phyloP scores from a whole-genome alignment of 768 basidiomycete species.

The Naganishia kalamii region DNA sequence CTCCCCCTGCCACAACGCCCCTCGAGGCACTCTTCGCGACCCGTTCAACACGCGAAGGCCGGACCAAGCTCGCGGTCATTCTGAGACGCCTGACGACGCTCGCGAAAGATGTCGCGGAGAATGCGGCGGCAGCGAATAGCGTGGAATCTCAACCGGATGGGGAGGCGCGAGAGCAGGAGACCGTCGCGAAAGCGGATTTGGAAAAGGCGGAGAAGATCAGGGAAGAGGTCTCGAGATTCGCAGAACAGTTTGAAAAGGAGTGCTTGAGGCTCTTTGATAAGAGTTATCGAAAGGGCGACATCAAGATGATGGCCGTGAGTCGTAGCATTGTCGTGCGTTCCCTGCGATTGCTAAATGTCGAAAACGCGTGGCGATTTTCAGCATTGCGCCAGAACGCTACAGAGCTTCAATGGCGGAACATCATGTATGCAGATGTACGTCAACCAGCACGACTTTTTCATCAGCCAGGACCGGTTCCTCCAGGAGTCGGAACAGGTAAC shows the following conservation, averaged over 20 bases:
- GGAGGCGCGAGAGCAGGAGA: conserved; percentile 12
- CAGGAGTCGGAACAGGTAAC: conserved; percentile 46
- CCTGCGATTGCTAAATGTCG: no score
- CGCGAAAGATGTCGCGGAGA: conserved; percentile 79
- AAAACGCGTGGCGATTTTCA: conserved; percentile 44
- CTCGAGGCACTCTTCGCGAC: conserved; percentile 57
- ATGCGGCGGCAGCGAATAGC: conserved; percentile 29
- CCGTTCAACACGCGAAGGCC: conserved; percentile 66
- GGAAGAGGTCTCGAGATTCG: conserved; percentile 90
- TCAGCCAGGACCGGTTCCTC: conserved; percentile 65
- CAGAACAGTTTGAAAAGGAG: conserved; percentile 98
- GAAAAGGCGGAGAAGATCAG: conserved; percentile 67
- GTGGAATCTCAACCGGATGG: conserved; percentile 1
- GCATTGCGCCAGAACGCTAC: conserved; percentile 94
- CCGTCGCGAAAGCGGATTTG: conserved; percentile 59
- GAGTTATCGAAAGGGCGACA: conserved; percentile 93
- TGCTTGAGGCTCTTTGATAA: conserved; percentile 92
- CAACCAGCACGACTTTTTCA: conserved; percentile 99
- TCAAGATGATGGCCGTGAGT: conserved; percentile 95
- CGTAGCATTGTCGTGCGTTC: neutral
- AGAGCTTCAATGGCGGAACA: conserved; percentile 95
- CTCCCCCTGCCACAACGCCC: conserved; percentile 63
- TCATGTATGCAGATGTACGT: conserved; percentile 98
- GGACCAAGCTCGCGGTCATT: conserved; percentile 79
- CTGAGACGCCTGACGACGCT: conserved; percentile 76